Base-by-base conservation (phyloP, 805 yeast species). In the Brettanomyces nanus region DNA sequence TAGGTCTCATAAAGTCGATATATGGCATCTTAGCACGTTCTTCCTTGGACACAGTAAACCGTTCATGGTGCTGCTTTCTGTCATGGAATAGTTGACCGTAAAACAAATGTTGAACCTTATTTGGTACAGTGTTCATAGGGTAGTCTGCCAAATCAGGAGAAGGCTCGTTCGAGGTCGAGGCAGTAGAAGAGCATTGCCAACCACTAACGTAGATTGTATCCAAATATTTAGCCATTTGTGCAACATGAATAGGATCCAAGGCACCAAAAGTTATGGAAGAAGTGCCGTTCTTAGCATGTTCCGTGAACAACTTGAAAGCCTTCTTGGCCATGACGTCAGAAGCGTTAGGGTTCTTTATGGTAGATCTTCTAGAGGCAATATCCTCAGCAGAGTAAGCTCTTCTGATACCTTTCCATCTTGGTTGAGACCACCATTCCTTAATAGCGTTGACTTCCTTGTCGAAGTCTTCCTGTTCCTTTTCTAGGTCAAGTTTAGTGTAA, bases 111-210 rank as follows among this genome's bases (percentile, higher is more conserved):
- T 90, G 95, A 50, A 87, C 96, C 73, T 90, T 90, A 73, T 89
- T 89, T 57, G 98, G 98, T 45, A 90, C 98, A 22, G 98, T 90
- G 64, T 90, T 97, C 84, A 83, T 83, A 42, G 98, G 98, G 65
- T 90, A 90, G 66, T 90, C 98, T 37, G 98, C 98, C 56, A 90
- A 75, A 70, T 90, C 98, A 41, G 97, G 97, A 30, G 95, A 85
- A 26, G 97, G 98, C 68, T 90, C 97, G 61, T 90, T 90, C 29
- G 96, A 85, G 30, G 95, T 85, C 14, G 97, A 87, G 38, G 97
- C 97, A 38, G 97, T 90, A 18, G 97, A 87, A 34, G 96, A 87
- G 62, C 95, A 89, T 70, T 90, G 98, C 98, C 98, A 90, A 38
- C 98, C 98, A 30, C 95, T 83, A 47, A 90, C 94, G 62, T 90